A percentile compares a stretch with the other conserved stretches of the same genome.
phyloP scores from a whole-genome alignment of 768 basidiomycete genomes.

The Boletus barrowsii region DNA sequence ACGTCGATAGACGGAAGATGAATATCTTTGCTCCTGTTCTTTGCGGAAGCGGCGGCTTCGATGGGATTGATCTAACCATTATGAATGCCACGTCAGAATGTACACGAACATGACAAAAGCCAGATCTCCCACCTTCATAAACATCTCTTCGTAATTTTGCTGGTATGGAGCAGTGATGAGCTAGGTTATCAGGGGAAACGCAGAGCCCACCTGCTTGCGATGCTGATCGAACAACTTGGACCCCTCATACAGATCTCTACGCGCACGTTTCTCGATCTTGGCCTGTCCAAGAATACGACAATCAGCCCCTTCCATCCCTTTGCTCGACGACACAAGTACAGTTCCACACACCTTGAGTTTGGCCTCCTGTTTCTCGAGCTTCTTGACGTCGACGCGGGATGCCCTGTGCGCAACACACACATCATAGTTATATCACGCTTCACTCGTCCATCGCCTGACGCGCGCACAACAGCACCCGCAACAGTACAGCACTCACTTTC shows the following conservation, averaged over 20 bases:
- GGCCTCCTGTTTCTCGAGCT: conserved; percentile 94
- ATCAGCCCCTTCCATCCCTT: neutral
- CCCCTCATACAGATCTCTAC: conserved; percentile 90
- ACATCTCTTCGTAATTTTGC: conserved; percentile 99
- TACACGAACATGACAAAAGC: neutral
- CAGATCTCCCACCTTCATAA: conserved; percentile 76
- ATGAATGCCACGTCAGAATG: neutral
- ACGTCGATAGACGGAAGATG: conserved; percentile 95
- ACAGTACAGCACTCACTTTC: conserved; percentile 58
- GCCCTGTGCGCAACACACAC: conserved; percentile 48
- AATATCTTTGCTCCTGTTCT: conserved; percentile 97
- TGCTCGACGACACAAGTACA: neutral
- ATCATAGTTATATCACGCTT: conserved; percentile 1
- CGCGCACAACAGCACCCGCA: neutral
- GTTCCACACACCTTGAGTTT: conserved; percentile 69
- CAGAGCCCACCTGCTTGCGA: conserved; percentile 69
- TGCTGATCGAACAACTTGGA: conserved; percentile 92
- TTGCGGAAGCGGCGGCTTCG: conserved; percentile 69
- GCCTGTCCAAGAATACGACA: conserved; percentile 45
- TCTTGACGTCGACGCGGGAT: conserved; percentile 90
- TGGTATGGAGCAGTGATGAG: conserved; percentile 30
- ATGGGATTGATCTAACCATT: conserved; percentile 79
- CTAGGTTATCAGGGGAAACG: neutral
- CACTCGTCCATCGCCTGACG: neutral
- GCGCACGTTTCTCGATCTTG: conserved; percentile 95